Conservation (phyloP, 331 rosid species). For the Malus hybrid region DNA sequence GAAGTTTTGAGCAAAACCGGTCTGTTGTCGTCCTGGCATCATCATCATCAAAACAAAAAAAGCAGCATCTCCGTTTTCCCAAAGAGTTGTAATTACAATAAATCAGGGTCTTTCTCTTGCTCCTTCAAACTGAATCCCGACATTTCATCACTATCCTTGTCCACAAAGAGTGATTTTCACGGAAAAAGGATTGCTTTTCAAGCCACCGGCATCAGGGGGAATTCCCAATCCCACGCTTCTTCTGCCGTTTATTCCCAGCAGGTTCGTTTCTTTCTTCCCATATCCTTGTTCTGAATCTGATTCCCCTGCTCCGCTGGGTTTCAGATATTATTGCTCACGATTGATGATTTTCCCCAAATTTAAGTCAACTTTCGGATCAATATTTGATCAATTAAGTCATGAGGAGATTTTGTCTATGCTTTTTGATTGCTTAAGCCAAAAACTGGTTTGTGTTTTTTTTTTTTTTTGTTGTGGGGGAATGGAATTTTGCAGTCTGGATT, state of each 20-base stretch:
- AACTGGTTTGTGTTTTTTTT: background rate
- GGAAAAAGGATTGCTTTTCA: slow-evolving; percentile 30
- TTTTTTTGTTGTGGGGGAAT: background rate
- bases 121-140: slow-evolving; percentile 38
- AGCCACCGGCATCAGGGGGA: slow-evolving; percentile 10
- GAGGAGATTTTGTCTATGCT: background rate
- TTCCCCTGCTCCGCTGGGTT: background rate
- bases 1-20: slow-evolving; percentile 38
- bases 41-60: background rate
- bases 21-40: slow-evolving; percentile 37
- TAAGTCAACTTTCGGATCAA: background rate
- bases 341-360: background rate
- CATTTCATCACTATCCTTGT: slow-evolving; percentile 10
- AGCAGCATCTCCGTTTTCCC: slow-evolving; percentile 22
- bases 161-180: slow-evolving; percentile 24
- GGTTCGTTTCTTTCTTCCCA: slow-evolving; percentile 24
- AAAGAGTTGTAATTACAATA: slow-evolving; percentile 17
- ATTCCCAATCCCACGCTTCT: slow-evolving; percentile 28
- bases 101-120: slow-evolving; percentile 12
- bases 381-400: background rate
- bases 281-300: background rate
- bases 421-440: background rate
- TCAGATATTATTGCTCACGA: background rate
- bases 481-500: slow-evolving; percentile 28
- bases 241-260: slow-evolving; percentile 36